phyloP scores from a whole-genome alignment of 2,329 filamentous ascomycete species.

The Claviceps spartinae region DNA sequence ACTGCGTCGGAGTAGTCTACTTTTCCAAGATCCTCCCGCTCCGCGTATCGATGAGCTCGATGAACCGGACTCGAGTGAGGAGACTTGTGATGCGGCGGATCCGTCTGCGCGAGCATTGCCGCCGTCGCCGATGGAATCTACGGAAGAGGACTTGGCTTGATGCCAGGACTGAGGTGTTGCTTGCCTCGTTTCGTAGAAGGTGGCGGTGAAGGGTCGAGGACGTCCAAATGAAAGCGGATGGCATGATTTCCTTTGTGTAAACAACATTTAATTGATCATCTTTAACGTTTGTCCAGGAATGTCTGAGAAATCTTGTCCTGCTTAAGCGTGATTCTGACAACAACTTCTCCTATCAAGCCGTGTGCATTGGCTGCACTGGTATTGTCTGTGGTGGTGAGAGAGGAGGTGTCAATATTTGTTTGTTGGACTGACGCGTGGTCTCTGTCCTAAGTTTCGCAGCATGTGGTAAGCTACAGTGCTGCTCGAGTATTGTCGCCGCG shows the following conservation, averaged over 20 bases:
- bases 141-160: slow-evolving; percentile 32
- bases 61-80: slow-evolving; percentile 35
- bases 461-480: too few relatives aligned
- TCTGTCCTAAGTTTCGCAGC: too few relatives aligned
- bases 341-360: too few relatives aligned
- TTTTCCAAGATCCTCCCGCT: slow-evolving; percentile 35
- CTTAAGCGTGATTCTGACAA: too few relatives aligned
- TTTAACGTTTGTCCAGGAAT: too few relatives aligned
- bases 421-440: too few relatives aligned
- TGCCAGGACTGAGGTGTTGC: not conserved
- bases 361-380: too few relatives aligned
- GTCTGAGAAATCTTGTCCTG: too few relatives aligned
- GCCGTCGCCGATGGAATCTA: slow-evolving; percentile 35
- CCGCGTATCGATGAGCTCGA: slow-evolving; percentile 40
- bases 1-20: slow-evolving; percentile 31
- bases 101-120: slow-evolving; percentile 35
- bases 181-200: not conserved
- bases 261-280: too few relatives aligned
- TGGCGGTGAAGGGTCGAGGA: not conserved
- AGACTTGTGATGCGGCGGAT: slow-evolving; percentile 26
- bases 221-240: not conserved
- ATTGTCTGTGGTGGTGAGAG: too few relatives aligned
- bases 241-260: not conserved
- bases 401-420: too few relatives aligned
- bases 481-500: too few relatives aligned